Percentiles rank a stretch among this genome's conserved stretches.
Evolutionary conservation across 1,284 basidiomycete genomes (phyloP).

Genomic region (Marasmius sp.): DNA sequence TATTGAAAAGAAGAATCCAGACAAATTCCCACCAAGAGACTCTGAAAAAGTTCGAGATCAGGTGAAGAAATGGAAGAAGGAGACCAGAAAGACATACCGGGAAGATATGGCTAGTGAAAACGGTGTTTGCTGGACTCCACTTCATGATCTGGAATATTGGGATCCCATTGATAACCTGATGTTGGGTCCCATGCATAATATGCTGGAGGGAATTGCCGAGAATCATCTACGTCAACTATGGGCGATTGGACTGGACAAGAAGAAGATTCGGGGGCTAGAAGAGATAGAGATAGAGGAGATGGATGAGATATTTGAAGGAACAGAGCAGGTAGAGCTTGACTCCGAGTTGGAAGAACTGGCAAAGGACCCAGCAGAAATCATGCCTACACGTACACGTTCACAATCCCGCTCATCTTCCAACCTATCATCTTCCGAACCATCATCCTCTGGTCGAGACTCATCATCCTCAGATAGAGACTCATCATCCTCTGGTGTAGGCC

Average conservation of each 20-base stretch:
- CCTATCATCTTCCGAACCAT: too few species aligned
- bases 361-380: constrained; percentile 2
- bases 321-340: constrained; percentile 7
- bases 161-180: too few species aligned
- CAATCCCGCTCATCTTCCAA: too few species aligned
- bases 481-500: neutral
- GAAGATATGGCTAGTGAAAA: neutral
- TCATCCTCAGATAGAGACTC: too few species aligned
- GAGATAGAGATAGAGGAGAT: neutral
- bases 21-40: neutral
- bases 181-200: too few species aligned
- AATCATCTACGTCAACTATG: constrained; percentile 11
- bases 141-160: constrained; percentile 12
- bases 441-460: too few species aligned
- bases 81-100: neutral
- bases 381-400: neutral
- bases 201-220: too few species aligned
- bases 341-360: constrained; percentile 15
- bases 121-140: constrained; percentile 15
- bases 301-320: neutral
- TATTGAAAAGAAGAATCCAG: constrained; percentile 5
- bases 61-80: neutral
- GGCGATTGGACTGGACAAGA: constrained; percentile 6
- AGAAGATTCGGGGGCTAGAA: neutral
- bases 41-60: neutral